Base-by-base conservation (phyloP, 768 basidiomycete species). In the Russula earlei region DNA sequence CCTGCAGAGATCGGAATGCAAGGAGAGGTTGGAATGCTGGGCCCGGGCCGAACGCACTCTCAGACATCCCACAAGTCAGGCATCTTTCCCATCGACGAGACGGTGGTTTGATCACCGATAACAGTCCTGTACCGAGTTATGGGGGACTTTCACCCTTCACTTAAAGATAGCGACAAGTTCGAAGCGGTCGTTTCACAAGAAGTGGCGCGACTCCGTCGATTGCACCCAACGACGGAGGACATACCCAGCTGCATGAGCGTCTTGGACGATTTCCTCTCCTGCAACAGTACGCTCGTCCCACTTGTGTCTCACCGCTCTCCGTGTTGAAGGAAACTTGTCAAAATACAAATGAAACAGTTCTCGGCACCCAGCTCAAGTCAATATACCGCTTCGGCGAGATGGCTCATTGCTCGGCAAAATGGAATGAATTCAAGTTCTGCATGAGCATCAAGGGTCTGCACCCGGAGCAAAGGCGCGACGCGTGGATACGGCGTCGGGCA, bases 361-460 rank as follows among this genome's bases (percentile, higher is more conserved):
- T 46, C 15, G 81, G 83, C 37, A 78, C 81, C 19, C 95, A 97
- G 69, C 68, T 92, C 47, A 86, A 84, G 64, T 84, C 86, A 2
- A 70, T 97, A 51, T 98, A 98, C 70, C 81, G 95, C 66, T 83
- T 85, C 62, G 95, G 95, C 7, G 71, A 80, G 55, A 78, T 82
- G 54, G 71, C 80, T 0, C 79, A 82, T 52, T 97, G 94, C 70
- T 74, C 73, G 0, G 75, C 76, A 43, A 93, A 95, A 67, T 77
- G 84, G 66, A 84, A 91, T 55, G 93, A 95, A 64, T 94, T 95
- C 78, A 96, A 96, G 70, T 95, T 89, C 70, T 99, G 95, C 71
- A 74, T 95, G 74, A 85, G 83, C 58, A 72, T 87, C 58, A 95
- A 92, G 70, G 75, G 80, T 12, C 73, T 89, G 69, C 78, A 85